phyloP scores from a whole-genome alignment of 2,329 filamentous ascomycete species.

The Annulohypoxylon truncatum region DNA sequence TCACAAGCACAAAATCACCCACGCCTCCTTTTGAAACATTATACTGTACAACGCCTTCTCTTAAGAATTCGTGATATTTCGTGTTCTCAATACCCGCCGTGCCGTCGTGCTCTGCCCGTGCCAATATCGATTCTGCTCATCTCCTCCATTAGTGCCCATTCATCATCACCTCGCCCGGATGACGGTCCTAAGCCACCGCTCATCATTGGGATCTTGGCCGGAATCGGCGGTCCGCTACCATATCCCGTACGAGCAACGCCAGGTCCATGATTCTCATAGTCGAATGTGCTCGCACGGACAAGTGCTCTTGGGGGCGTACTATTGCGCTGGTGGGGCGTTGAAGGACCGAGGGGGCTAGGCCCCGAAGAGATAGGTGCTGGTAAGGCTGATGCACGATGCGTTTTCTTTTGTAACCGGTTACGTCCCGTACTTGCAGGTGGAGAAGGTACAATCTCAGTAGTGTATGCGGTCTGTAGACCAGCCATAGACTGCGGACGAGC shows the following conservation, averaged over 20 bases:
- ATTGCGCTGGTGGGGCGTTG: conserved; percentile 63
- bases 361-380: conserved; percentile 54
- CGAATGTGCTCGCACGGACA: conserved; percentile 63
- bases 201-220: conserved; percentile 74
- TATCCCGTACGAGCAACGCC: conserved; percentile 49
- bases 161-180: conserved; percentile 55
- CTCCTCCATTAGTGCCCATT: conserved; percentile 75
- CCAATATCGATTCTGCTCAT: conserved; percentile 76
- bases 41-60: conserved; percentile 36
- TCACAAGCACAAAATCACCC: not conserved
- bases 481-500: conserved; percentile 63
- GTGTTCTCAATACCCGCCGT: conserved; percentile 49
- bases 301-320: conserved; percentile 59
- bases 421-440: conserved; percentile 58
- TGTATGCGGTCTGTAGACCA: conserved; percentile 48
- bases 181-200: conserved; percentile 52
- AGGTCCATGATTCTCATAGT: conserved; percentile 64
- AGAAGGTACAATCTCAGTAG: conserved; percentile 49
- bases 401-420: conserved; percentile 74
- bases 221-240: conserved; percentile 67
- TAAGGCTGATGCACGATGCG: conserved; percentile 58
- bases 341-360: conserved; percentile 64
- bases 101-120: conserved; percentile 66
- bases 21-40: conserved; percentile 27
- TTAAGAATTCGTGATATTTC: conserved; percentile 28